Evolutionary conservation across 73 alveolate genomes (phyloP), one percentile per base, ranked within the genome.

Genomic region (Paramecium octaurelia): DNA sequence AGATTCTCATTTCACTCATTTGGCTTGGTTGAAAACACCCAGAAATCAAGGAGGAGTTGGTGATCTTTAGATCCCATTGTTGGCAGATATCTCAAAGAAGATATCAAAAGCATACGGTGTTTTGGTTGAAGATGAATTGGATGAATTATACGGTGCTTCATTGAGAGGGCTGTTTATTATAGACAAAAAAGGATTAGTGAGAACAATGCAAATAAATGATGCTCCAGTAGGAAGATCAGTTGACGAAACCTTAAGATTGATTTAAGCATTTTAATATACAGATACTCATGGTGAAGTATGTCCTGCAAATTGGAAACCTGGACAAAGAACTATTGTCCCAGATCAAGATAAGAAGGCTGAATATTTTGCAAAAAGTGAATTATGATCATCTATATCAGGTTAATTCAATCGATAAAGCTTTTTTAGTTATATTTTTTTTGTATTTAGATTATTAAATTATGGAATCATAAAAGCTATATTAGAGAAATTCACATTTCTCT

Each of bases 151-250:
- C 27, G 99, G 98, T 46, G 96, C 96, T 43, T 93, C 98, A 80
- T 96, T 97, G 29, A 96, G 99, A 97, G 99, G 99, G 29, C 96
- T 99, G 35, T 98, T 96, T 95, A 98, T 98, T 43, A 97, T 98
- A 93, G 99, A 98, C 68, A 93, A 94, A 27, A 96, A 97, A 75
- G 99, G 99, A n/a, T 92, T 96, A 14, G 85, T 98, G 48, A 96
- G 99, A 96, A 99, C 98, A 94, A 93, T 93, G 60, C 70, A 96
- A 76, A 93, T 97, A 91, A 98, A 97, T 91, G 99, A 98, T 94
- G 95, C 98, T 69, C 99, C 99, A 29, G 99, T 98, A n/a, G 99
- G 99, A 42, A 97, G 99, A 97, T 97, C 97, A 71, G 98, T 96
- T 46, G 99, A 96, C 84, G 99, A 98, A 94, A 97, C 97, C 12